Evolutionary conservation across 179 eudicot species (phyloP), one percentile per base, ranked within the genome.

Genomic region (Actinidia arguta): DNA sequence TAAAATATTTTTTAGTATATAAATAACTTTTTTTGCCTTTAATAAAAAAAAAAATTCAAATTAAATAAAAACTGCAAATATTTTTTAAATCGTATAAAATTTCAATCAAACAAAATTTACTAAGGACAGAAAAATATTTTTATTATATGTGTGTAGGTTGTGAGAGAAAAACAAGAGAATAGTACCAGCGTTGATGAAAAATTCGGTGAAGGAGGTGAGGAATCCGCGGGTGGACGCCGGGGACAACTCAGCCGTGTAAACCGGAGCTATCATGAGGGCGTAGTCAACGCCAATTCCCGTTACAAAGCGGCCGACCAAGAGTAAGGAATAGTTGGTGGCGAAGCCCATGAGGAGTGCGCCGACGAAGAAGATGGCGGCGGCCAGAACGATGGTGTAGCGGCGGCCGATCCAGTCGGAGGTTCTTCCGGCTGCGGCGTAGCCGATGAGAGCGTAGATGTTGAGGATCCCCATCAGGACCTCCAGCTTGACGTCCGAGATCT

Each of bases 131-230:
- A 31, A 31, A 31, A 31, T 31, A 31, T 31, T 31, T 31, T 31
- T 31, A 31, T 31, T n/a, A n/a, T 31, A 31, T 31, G 36, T 31
- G 36, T 31, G 36, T 31, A 31, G 36, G 36, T 0, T 25, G 47
- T 31, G 72, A 67, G 47, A 67, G 25, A 42, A 13, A 31, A 78
- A 47, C 17, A 48, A 2, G 51, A 64, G 12, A 36, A 42, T 22
- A 27, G 36, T 75, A 81, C 93, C 93, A 18, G 59, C 7, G 80
- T 90, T 90, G 75, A 89, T 89, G 83, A 90, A 90, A 8, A 90
- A 88, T 82, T 90, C 93, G 8, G 91, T 90, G 73, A 90, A 89
- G 58, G 93, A 90, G 6, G 90, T 80, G 81, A 90, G 89, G 74
- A 89, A 85, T 4, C 93, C 93, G 20, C 90, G 89, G 20, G 87